Evolutionary conservation across 345 rosid species (phyloP), one percentile per base, ranked within the genome.

Genomic region (Mangifera indica): DNA sequence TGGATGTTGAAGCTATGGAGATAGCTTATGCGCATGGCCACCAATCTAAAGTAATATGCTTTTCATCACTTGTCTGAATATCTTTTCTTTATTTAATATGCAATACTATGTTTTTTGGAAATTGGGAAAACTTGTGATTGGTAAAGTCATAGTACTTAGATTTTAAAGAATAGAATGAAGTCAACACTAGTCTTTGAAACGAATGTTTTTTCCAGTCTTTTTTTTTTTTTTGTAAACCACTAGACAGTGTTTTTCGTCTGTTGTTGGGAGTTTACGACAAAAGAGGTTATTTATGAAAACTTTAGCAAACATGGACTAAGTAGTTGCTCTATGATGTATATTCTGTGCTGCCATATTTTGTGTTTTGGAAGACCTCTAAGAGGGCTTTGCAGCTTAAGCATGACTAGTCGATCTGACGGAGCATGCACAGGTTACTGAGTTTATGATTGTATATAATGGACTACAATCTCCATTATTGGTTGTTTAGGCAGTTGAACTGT

Each of bases 1-100:
- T 95, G 63, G 98, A 95, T 79, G 99, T 92, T 67, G 98, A 92
- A 84, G 93, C 99, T 60, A 90, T 95, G 99, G 98, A 89, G 75
- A 78, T 94, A 79, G 87, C 88, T 60, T 89, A 87, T 73, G 83
- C 85, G 80, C 87, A 77, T 72, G 77, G 71, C 44, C 89, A 87
- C 70, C 76, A 66, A 72, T 66, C 80, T 14, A 94, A 92, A 93
- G 97, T 91, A 66, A 14, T 40, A 37, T 17, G 40, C 26, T 60
- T 55, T n/a, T 62, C 18, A 5, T 66, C 51, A 0, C 7, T 58
- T 53, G 25, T 52, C 53, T 34, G 69, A 45, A 17, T 12, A 10
- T 37, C 7, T 20, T 6, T 40, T 15, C 9, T n/a, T 12, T 8
- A 42, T 71, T 13, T 9, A 32, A 18, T 10, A 13, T 37, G 10